phyloP scores from a whole-genome alignment of 805 yeast species.

The Pichia rugopelliculosa region DNA sequence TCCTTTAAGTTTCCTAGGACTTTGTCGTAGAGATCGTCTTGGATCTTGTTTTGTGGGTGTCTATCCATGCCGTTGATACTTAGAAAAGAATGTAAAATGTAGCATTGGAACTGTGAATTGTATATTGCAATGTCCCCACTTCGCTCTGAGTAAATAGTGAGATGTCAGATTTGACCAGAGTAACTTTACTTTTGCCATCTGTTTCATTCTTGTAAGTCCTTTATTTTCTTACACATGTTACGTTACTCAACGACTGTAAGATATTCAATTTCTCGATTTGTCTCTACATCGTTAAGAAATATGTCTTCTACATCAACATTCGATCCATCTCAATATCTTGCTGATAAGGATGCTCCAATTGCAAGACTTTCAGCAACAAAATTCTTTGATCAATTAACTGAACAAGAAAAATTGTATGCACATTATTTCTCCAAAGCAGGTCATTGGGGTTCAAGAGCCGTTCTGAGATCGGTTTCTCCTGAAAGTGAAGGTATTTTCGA shows the following conservation, averaged over 20 bases:
- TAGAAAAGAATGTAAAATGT: not conserved
- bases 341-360: slow-evolving; percentile 63
- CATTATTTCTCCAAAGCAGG: slow-evolving; percentile 79
- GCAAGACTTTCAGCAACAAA: slow-evolving; percentile 60
- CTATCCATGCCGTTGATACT: slow-evolving; percentile 19
- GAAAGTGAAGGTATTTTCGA: slow-evolving; percentile 75
- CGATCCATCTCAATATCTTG: slow-evolving; percentile 31
- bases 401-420: slow-evolving; percentile 61
- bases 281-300: not conserved
- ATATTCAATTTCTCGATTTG: not conserved
- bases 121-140: too few species aligned
- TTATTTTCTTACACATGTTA: not conserved
- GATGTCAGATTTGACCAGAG: not conserved
- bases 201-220: not conserved
- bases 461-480: slow-evolving; percentile 72
- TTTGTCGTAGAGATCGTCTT: slow-evolving; percentile 65
- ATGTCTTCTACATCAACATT: slow-evolving; percentile 7
- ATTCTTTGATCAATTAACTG: slow-evolving; percentile 60
- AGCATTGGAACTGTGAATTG: too few species aligned
- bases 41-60: slow-evolving; percentile 81
- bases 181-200: not conserved
- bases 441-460: slow-evolving; percentile 76
- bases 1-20: slow-evolving; percentile 73
- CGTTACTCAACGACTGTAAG: not conserved
- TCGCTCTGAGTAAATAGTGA: not conserved